Evolutionary conservation across 495 filamentous ascomycete genomes (phyloP).

Genomic region (Penicillium canescens): DNA sequence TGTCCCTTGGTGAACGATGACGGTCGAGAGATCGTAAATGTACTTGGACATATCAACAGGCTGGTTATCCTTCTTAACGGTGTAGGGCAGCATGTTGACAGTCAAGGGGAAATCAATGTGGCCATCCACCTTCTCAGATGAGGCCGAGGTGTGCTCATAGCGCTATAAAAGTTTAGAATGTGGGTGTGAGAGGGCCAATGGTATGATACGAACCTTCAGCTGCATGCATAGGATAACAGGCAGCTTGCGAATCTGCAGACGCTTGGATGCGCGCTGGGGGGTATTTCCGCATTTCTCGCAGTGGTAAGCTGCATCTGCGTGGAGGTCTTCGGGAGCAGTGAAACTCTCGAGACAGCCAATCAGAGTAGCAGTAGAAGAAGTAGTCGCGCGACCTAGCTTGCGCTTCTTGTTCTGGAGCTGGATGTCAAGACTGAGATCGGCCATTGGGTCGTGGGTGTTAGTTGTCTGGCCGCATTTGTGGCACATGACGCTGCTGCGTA

Average conservation of each 20-base stretch:
- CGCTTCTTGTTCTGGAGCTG: constrained; percentile 56
- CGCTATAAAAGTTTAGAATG: constrained; percentile 47
- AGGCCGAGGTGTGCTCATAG: constrained; percentile 71
- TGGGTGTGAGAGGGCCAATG: background rate
- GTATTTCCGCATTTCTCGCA: constrained; percentile 73
- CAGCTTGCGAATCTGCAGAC: constrained; percentile 74
- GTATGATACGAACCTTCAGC: constrained; percentile 64
- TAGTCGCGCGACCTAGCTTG: constrained; percentile 42
- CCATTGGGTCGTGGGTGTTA: constrained; percentile 77
- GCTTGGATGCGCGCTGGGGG: constrained; percentile 72
- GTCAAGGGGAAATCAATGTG: constrained; percentile 81
- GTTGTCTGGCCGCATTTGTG: constrained; percentile 77
- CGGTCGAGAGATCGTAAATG: constrained; percentile 79
- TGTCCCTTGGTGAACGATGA: constrained; percentile 80
- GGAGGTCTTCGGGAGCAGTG: constrained; percentile 65
- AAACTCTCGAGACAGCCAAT: constrained; percentile 81
- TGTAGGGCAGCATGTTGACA: constrained; percentile 86
- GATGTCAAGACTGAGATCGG: constrained; percentile 82
- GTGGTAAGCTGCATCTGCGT: constrained; percentile 70
- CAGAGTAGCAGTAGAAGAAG: constrained; percentile 55
- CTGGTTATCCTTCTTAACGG: constrained; percentile 54
- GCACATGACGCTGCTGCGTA: constrained; percentile 84
- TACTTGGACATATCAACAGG: constrained; percentile 49
- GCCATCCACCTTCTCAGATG: constrained; percentile 75
- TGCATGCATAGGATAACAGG: constrained; percentile 90